These are phyloP conservation scores for Ophiorrhiza pumila DNA, from an alignment of 257 asterid genomes.

Conservation along the genomic window DNA sequence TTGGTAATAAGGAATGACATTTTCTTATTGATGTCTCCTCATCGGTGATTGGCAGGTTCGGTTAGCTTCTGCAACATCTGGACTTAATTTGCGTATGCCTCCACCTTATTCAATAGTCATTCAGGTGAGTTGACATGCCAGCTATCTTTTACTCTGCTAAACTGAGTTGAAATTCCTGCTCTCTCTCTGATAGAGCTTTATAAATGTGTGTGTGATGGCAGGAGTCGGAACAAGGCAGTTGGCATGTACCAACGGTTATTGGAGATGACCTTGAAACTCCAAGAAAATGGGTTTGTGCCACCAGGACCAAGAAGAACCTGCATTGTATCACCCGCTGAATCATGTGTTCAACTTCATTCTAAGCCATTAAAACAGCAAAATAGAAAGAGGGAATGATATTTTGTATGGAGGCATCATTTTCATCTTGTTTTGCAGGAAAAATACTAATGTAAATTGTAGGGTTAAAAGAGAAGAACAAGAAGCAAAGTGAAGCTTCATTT, in stretches of 20 bases:
- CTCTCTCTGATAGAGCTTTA: not conserved
- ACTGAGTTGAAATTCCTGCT: too few species aligned
- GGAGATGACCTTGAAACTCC: constrained; percentile 87
- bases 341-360: not conserved
- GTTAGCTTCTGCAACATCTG: constrained; percentile 37
- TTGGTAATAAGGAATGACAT: not conserved
- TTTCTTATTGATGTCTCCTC: not conserved
- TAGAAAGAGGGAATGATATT: not conserved
- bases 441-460: not conserved
- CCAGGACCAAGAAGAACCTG: constrained; percentile 35
- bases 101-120: constrained; percentile 84
- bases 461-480: not conserved
- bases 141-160: not conserved
- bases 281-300: constrained; percentile 80
- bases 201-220: constrained; percentile 26
- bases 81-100: constrained; percentile 68
- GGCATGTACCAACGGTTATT: constrained; percentile 76
- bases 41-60: constrained; percentile 51
- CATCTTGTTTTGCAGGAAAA: not conserved
- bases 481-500: not conserved
- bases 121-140: constrained; percentile 46
- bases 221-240: constrained; percentile 68
- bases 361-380: not conserved
- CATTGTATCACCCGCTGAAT: constrained; percentile 20
- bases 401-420: not conserved